Evolutionary conservation across 192 early-diverging fungal species (phyloP), one percentile per base, ranked within the genome.

Genomic region (Coemansia sp.): DNA sequence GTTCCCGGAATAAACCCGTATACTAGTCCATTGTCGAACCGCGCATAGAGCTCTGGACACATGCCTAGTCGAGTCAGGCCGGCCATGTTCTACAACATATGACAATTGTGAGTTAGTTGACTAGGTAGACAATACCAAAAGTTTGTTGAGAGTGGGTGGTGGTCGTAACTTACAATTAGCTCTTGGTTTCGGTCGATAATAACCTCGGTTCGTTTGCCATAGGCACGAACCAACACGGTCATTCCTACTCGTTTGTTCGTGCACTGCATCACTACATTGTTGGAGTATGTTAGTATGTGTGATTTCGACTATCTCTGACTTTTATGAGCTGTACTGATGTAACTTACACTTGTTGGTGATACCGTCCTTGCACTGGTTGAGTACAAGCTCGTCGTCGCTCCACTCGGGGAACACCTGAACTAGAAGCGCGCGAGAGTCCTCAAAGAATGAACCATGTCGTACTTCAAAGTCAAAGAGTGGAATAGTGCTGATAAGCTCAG

Each of bases 121-220:
- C 13, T 18, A 16, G 31, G 15, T 15, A 18, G 22, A 65, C 46
- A 27, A 31, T n/a, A n/a, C 2, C 43, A 47, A 40, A 8, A n/a
- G 38, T 47, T 29, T 29, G 20, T 47, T 38, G 49, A n/a, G n/a
- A n/a, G n/a, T n/a, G 75, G 36, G 24, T 24, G 24, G 24, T 24
- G 24, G 24, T 24, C 24, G n/a, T n/a, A n/a, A n/a, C n/a, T 88
- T 90, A 97, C 95, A 62, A 86, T 80, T 22, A 95, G 86, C 81
- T 98, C 96, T 73, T 93, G 91, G 66, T 86, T 85, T 34, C 96
- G 84, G 71, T 98, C 95, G 73, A 98, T 98, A 41, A 98, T 87
- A 24, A 92, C 76, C 65, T 94, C 92, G 47, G 93, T 92, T 53
- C 91, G 88, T 70, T 92, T 92, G 55, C 96, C 96, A 76, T 96